Evolutionary conservation across 345 rosid species (phyloP).

Genomic region (Melaleuca alternifolia): DNA sequence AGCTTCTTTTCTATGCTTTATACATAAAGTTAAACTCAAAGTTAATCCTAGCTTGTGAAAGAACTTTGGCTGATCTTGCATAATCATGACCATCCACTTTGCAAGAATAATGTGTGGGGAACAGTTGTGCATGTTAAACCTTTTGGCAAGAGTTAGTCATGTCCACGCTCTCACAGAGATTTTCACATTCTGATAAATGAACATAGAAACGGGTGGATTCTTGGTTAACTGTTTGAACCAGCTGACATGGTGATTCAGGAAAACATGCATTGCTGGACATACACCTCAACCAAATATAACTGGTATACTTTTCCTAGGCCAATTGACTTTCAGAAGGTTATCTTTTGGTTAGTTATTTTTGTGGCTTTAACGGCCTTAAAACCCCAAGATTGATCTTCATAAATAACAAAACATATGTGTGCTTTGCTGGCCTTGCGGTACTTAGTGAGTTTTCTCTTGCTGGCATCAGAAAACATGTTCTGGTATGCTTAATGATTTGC

Average conservation of each 20-base stretch:
- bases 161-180: neutral
- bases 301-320: neutral
- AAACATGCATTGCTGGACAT: neutral
- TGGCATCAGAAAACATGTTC: neutral
- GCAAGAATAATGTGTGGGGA: neutral
- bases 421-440: neutral
- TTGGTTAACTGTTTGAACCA: neutral
- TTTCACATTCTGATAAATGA: neutral
- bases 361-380: neutral
- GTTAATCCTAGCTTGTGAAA: neutral
- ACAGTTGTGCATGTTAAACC: neutral
- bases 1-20: neutral
- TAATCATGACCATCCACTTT: neutral
- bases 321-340: neutral
- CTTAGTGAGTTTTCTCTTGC: neutral
- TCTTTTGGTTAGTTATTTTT: neutral
- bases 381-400: neutral
- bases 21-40: neutral
- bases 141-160: neutral
- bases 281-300: neutral
- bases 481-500: neutral
- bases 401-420: neutral
- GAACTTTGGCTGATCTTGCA: neutral
- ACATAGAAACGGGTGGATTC: neutral
- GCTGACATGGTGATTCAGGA: neutral